Evolutionary conservation across 2,329 filamentous ascomycete species (phyloP).

Genomic region (Trichoderma lentiforme): DNA sequence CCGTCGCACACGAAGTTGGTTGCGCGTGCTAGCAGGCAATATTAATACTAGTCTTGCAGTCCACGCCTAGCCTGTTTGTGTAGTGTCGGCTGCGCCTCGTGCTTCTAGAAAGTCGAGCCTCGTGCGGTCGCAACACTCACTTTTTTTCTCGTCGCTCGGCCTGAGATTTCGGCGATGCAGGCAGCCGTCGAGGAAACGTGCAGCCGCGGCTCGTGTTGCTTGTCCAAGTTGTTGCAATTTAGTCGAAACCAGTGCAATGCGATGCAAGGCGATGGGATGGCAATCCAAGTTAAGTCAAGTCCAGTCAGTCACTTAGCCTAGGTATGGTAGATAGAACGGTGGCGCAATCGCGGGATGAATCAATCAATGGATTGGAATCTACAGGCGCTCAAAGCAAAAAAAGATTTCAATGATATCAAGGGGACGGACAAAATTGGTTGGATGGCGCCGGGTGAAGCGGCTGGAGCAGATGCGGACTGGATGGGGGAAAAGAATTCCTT

Average conservation of each 20-base stretch:
- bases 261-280: not conserved
- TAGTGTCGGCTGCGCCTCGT: constrained; percentile 17
- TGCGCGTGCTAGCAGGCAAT: constrained; percentile 10
- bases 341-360: not conserved
- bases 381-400: not conserved
- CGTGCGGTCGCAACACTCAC: not conserved
- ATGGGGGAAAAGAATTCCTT: not conserved
- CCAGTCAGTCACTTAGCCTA: not conserved
- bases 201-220: constrained; percentile 6
- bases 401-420: not conserved
- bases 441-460: constrained; percentile 1
- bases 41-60: not conserved
- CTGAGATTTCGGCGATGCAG: constrained; percentile 13
- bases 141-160: not conserved
- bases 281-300: not conserved
- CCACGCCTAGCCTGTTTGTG: not conserved
- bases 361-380: not conserved
- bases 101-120: constrained; percentile 19
- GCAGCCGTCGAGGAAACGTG: constrained; percentile 18
- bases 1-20: not conserved
- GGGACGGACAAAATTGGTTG: not conserved
- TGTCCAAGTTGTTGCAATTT: not conserved
- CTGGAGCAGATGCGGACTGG: not conserved
- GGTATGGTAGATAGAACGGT: not conserved
- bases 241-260: not conserved